phyloP scores from a whole-genome alignment of 305 asterid genomes.

The Solanum hybrid region DNA sequence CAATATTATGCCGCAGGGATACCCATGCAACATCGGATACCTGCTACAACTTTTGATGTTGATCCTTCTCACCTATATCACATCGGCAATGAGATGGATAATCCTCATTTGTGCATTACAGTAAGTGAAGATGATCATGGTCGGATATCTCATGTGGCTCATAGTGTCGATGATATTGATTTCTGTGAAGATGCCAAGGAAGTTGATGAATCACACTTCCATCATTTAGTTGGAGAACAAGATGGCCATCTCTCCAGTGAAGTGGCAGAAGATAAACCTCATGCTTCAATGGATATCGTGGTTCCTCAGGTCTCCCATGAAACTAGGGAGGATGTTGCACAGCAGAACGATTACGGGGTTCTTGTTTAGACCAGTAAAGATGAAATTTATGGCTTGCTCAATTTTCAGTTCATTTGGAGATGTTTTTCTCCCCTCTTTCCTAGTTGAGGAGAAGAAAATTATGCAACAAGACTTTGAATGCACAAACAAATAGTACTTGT shows the following conservation, averaged over 20 bases:
- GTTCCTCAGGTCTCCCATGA: conserved; percentile 43
- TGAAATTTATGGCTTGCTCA: neutral
- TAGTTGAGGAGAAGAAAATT: neutral
- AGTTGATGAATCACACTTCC: conserved; percentile 22
- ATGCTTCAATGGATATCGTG: conserved; percentile 19
- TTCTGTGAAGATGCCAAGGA: conserved; percentile 21
- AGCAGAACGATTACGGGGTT: conserved; percentile 42
- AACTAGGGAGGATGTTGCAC: conserved; percentile 49
- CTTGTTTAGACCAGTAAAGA: conserved; percentile 24
- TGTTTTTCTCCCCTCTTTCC: neutral
- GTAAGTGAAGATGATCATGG: conserved; percentile 14
- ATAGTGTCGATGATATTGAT: conserved; percentile 44
- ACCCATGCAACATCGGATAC: conserved; percentile 21
- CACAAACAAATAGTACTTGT: neutral
- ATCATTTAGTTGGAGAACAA: conserved; percentile 13
- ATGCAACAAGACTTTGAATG: neutral
- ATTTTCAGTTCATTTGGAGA: neutral
- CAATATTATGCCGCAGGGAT: conserved; percentile 29
- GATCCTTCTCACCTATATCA: conserved; percentile 32
- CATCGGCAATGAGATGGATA: conserved; percentile 28
- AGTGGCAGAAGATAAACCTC: conserved; percentile 27
- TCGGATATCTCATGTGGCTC: conserved; percentile 14
- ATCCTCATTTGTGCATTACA: conserved; percentile 22
- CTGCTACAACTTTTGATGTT: conserved; percentile 20
- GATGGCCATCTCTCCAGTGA: conserved; percentile 28